phyloP scores from a whole-genome alignment of 2,329 filamentous ascomycete species.

The Didymella lethalis region DNA sequence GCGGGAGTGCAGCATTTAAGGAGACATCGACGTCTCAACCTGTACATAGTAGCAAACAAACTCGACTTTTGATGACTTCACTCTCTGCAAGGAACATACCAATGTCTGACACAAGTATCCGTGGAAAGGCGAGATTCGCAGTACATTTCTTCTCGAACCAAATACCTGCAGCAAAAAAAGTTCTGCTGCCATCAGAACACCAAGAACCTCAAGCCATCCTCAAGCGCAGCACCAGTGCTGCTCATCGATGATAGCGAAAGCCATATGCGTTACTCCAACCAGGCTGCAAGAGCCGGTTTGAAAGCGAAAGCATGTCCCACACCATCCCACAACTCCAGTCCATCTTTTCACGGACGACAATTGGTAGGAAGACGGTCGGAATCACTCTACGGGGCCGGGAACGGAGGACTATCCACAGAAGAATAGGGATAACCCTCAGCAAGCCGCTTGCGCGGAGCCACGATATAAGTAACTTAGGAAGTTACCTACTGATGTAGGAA shows the following conservation, averaged over 20 bases:
- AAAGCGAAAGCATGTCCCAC: constrained; percentile 43
- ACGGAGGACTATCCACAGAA: constrained; percentile 53
- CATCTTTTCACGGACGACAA: constrained; percentile 53
- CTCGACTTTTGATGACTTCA: neutral
- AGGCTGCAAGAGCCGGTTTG: neutral
- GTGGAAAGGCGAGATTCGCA: neutral
- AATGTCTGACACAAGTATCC: too few relatives aligned
- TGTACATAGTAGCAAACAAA: constrained; percentile 1
- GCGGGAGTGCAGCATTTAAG: constrained; percentile 6
- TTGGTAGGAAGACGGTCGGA: constrained; percentile 52
- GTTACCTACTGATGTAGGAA: constrained; percentile 48
- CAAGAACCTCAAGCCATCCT: neutral
- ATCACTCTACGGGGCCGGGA: constrained; percentile 54
- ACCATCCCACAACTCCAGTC: constrained; percentile 54
- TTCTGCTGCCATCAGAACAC: neutral
- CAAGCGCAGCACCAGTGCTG: constrained; percentile 12
- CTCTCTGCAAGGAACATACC: too few relatives aligned
- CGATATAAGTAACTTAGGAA: constrained; percentile 43
- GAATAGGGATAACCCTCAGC: constrained; percentile 52
- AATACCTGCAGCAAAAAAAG: neutral
- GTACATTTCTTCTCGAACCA: neutral
- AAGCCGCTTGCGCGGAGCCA: constrained; percentile 53
- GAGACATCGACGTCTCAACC: neutral
- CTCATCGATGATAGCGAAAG: constrained; percentile 15
- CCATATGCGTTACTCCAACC: neutral